Conservation (phyloP, 345 rosid species). For the Eucalyptus brandiana region DNA sequence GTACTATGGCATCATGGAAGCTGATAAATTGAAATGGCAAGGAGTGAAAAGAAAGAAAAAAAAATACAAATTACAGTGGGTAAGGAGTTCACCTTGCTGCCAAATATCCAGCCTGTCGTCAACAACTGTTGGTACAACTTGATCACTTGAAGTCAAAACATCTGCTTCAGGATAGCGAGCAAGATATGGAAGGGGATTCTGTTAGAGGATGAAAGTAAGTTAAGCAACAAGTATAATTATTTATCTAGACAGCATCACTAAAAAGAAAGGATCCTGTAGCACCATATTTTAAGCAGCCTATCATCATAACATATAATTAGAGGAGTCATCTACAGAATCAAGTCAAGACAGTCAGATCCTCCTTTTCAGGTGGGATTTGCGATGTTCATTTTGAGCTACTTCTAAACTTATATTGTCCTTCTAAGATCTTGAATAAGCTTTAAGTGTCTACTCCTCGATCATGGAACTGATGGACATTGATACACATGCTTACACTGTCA, state of each 20-base stretch:
- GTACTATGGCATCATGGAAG: background rate
- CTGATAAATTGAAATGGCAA: background rate
- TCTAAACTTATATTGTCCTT: background rate
- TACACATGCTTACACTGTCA: background rate
- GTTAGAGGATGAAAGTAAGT: conserved; percentile 10
- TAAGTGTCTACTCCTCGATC: background rate
- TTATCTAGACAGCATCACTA: background rate
- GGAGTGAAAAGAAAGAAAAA: background rate
- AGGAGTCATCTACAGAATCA: background rate
- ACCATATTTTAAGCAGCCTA: background rate
- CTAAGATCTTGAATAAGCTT: background rate
- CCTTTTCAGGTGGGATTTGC: background rate
- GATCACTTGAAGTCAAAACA: conserved; percentile 90
- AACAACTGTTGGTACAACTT: conserved; percentile 84
- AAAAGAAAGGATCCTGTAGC: background rate
- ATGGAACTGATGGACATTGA: background rate
- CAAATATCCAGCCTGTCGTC: conserved; percentile 94
- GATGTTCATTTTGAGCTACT: background rate
- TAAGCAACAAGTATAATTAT: background rate
- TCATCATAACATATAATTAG: background rate
- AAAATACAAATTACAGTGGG: background rate
- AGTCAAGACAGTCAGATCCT: background rate
- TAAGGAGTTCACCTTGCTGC: conserved; percentile 66
- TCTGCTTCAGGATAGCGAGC: conserved; percentile 96
- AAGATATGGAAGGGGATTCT: conserved; percentile 93